A percentile compares a stretch with the other conserved stretches of the same genome.
phyloP scores from a whole-genome alignment of 2,329 filamentous ascomycete genomes.

The Arthroderma uncinatum region DNA sequence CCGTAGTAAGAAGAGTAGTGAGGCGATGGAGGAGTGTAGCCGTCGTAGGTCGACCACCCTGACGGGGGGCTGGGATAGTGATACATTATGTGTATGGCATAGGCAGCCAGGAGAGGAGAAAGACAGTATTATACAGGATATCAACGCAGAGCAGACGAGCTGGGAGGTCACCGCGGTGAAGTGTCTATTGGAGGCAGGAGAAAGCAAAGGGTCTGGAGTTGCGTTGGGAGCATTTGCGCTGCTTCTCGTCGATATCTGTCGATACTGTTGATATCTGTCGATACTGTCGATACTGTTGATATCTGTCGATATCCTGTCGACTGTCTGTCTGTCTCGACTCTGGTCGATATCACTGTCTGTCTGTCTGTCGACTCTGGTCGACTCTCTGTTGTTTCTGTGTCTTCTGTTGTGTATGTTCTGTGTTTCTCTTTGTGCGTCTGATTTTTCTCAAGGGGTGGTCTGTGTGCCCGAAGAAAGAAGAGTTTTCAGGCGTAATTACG shows the following conservation, averaged over 20 bases:
- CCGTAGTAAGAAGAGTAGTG: slow-evolving; percentile 41
- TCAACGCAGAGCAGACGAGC: slow-evolving; percentile 20
- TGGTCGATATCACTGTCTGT: neutral
- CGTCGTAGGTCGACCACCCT: slow-evolving; percentile 41
- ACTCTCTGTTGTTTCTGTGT: too few relatives aligned
- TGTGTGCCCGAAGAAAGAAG: neutral
- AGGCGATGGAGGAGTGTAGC: slow-evolving; percentile 41
- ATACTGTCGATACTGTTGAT: too few relatives aligned
- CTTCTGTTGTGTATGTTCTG: too few relatives aligned
- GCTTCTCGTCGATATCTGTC: slow-evolving; percentile 9
- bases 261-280: neutral
- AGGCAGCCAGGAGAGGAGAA: slow-evolving; percentile 19
- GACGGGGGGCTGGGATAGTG: slow-evolving; percentile 36
- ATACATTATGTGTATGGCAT: slow-evolving; percentile 33
- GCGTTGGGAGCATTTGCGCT: slow-evolving; percentile 35
- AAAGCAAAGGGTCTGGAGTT: slow-evolving; percentile 21
- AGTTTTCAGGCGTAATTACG: neutral
- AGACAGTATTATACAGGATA: slow-evolving; percentile 38
- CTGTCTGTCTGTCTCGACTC: too few relatives aligned
- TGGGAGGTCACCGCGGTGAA: slow-evolving; percentile 32
- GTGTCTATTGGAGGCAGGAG: slow-evolving; percentile 32
- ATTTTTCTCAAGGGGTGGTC: too few relatives aligned
- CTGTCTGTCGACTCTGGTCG: too few relatives aligned
- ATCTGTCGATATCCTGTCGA: neutral
- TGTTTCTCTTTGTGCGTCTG: neutral